phyloP scores from a whole-genome alignment of 495 filamentous ascomycete genomes.

The Oidiodendron maius region DNA sequence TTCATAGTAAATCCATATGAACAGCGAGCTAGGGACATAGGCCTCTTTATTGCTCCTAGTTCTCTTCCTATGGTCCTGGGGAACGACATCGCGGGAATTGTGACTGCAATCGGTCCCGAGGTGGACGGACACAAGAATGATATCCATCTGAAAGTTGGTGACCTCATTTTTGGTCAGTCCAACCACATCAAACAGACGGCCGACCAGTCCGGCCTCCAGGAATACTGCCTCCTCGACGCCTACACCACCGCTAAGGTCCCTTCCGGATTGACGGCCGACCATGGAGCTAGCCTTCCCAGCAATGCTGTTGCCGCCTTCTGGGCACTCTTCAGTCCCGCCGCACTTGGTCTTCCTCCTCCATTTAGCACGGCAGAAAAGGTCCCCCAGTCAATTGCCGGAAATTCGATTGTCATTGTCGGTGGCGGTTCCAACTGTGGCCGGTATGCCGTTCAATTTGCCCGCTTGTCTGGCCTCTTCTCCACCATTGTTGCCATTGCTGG shows the following conservation, averaged over 20 bases:
- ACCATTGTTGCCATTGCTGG: conserved; percentile 22
- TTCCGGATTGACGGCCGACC: background rate
- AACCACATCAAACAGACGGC: too few relatives aligned
- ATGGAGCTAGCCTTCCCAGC: background rate
- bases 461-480: conserved; percentile 21
- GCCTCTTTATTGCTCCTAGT: background rate
- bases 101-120: background rate
- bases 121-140: too few relatives aligned
- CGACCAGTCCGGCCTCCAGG: background rate
- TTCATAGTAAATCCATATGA: background rate
- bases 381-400: too few relatives aligned
- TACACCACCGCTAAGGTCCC: background rate
- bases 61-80: background rate
- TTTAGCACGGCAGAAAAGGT: background rate
- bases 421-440: conserved; percentile 25
- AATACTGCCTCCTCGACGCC: background rate
- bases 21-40: background rate
- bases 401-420: conserved; percentile 1
- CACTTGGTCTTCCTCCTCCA: background rate
- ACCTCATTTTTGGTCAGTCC: background rate
- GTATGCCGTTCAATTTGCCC: conserved; percentile 25
- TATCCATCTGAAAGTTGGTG: background rate
- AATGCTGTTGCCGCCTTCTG: background rate
- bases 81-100: background rate
- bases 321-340: background rate